A percentile compares a stretch with the other conserved stretches of the same genome.
phyloP scores from a whole-genome alignment of 371 early-diverging fungal species.

The Lichtheimia corymbifera region DNA sequence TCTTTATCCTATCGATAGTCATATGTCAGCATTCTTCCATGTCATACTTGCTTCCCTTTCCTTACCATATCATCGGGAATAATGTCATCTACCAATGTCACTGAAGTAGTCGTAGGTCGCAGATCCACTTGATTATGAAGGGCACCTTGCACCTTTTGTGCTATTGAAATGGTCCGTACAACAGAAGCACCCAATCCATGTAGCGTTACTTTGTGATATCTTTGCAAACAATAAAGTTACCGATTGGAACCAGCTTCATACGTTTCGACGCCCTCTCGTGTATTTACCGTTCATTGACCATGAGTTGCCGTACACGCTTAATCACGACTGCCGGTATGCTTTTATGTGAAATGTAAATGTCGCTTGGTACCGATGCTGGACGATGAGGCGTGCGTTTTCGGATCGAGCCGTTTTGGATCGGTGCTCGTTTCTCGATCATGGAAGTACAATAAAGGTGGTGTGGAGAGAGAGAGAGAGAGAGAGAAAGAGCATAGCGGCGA shows the following conservation, averaged over 20 bases:
- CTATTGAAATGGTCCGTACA: conserved; percentile 54
- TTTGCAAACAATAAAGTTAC: conserved; percentile 10
- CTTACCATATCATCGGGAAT: conserved; percentile 52
- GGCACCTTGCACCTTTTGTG: conserved; percentile 45
- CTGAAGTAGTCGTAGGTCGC: conserved; percentile 51
- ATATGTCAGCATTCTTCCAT: neutral
- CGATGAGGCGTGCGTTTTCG: conserved; percentile 13
- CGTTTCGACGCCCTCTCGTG: neutral
- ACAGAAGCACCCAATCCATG: conserved; percentile 79
- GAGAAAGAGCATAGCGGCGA: too few relatives aligned
- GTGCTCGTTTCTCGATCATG: too few relatives aligned
- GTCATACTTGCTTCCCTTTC: neutral
- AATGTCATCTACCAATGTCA: conserved; percentile 56
- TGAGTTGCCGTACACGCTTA: conserved; percentile 45
- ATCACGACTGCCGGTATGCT: conserved; percentile 38
- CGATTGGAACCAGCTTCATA: too few relatives aligned
- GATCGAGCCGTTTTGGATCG: neutral
- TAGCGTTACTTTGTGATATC: conserved; percentile 49
- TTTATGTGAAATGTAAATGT: conserved; percentile 62
- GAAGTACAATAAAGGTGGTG: too few relatives aligned
- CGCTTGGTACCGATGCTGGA: conserved; percentile 27
- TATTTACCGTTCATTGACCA: conserved; percentile 44
- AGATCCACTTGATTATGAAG: conserved; percentile 48
- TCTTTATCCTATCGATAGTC: conserved; percentile 34
- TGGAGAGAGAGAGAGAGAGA: too few relatives aligned